Evolutionary conservation across 2,329 filamentous ascomycete genomes (phyloP), one percentile per base, ranked within the genome.

Genomic region (Trichoderma breve): DNA sequence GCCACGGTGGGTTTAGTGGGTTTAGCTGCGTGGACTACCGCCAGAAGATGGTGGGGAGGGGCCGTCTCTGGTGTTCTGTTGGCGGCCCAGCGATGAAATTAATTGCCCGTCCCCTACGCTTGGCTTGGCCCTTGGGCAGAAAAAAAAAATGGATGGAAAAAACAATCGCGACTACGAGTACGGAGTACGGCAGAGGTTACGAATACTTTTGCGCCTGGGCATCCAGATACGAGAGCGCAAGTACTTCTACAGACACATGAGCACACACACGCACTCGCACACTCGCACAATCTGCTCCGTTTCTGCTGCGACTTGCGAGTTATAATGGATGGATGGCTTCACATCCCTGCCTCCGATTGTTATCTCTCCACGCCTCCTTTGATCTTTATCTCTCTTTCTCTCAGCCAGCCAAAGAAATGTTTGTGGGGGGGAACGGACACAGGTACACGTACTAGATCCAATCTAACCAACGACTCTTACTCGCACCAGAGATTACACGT

Each of bases 131-230:
- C 34, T 36, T 36, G 43, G 43, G 43, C 43, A 47, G 43, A 47
- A 47, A 47, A 47, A 47, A 47, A 15, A 30, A 36, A 28, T 26
- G 26, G 26, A 26, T 26, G 34, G 12, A 39, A 6, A 21, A 21
- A 21, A n/a, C 39, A 47, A 21, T 70, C 47, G 43, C 69, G 69
- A 71, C 69, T 71, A 71, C 68, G 68, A 70, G 68, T 70, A 70
- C 43, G 43, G 43, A 39, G 36, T 39, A 39, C 69, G 69, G 67
- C 43, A 34, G 24, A 60, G 7, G 43, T 24, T 51, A 51, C 39
- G 62, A 64, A 61, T 61, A 61, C 58, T 6, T 39, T 67, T 26
- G 63, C 24, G 30, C n/a, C 30, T 43, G 51, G 6, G n/a, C 32
- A 67, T 43, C n/a, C 24, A 57, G 51, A 68, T 68, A 47, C 43